These are phyloP conservation scores for Leishmania gerbilli DNA, from an alignment of 208 protist genomes.

Conservation along the genomic window DNA sequence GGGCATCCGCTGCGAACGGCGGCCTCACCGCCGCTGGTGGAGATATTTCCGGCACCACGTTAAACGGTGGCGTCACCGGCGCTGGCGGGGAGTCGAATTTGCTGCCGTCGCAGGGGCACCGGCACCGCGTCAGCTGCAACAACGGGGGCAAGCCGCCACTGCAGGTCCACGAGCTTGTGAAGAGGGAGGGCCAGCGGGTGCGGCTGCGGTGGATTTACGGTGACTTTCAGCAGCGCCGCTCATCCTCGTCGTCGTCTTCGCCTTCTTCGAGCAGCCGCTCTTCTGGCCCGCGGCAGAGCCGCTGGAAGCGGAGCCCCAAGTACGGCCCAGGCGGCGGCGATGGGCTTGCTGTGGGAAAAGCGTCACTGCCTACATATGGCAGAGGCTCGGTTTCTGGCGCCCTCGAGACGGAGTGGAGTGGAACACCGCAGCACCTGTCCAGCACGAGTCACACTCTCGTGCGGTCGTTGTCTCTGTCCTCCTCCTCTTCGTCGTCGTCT, in stretches of 20 bases:
- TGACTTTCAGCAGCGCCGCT: constrained; percentile 10
- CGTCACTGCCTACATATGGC: background rate
- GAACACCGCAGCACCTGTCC: constrained; percentile 24
- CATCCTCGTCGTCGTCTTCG: constrained; percentile 11
- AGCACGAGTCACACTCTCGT: constrained; percentile 15
- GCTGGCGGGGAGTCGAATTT: background rate
- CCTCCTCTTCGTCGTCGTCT: constrained; percentile 25
- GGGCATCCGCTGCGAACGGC: background rate
- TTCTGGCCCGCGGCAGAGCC: background rate
- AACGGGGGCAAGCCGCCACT: constrained; percentile 13
- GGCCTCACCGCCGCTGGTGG: background rate
- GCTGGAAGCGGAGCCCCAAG: background rate
- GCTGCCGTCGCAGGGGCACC: constrained; percentile 12
- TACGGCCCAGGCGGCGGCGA: background rate
- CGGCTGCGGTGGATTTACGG: constrained; percentile 34
- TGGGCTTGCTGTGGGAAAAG: background rate
- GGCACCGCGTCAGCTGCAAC: constrained; percentile 6
- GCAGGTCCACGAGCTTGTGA: constrained; percentile 30
- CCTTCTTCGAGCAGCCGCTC: constrained; percentile 8
- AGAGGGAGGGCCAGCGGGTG: constrained; percentile 31
- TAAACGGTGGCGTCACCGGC: background rate
- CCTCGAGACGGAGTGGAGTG: constrained; percentile 23
- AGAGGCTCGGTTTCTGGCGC: background rate
- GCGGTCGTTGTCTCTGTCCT: constrained; percentile 21
- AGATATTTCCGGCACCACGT: background rate